Evolutionary conservation across 2,329 filamentous ascomycete genomes (phyloP).

Genomic region (Aureobasidium lini): DNA sequence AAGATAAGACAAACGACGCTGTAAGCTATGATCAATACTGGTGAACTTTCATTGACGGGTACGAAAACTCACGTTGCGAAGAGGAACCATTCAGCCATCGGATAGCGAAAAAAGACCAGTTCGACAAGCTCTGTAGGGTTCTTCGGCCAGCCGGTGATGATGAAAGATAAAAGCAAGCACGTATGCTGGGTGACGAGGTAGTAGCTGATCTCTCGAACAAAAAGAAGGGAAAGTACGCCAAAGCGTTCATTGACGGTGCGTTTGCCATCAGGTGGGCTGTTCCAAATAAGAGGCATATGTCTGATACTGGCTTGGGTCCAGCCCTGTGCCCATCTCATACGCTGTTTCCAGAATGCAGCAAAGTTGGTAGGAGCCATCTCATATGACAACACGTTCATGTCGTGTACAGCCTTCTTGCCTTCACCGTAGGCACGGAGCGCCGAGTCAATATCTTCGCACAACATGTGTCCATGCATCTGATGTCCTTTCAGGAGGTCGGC

Average conservation of each 20-base stretch:
- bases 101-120: conserved; percentile 43
- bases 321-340: conserved; percentile 44
- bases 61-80: conserved; percentile 19
- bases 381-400: conserved; percentile 43
- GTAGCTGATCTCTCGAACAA: conserved; percentile 41
- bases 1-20: conserved; percentile 35
- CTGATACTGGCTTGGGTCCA: conserved; percentile 43
- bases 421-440: conserved; percentile 39
- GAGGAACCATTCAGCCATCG: conserved; percentile 40
- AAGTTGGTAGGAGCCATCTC: conserved; percentile 42
- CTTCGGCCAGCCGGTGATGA: conserved; percentile 39
- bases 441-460: conserved; percentile 46
- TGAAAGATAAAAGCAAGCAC: conserved; percentile 38
- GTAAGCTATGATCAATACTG: conserved; percentile 14
- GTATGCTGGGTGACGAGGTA: conserved; percentile 44
- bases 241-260: conserved; percentile 34
- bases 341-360: conserved; percentile 42
- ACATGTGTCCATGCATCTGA: conserved; percentile 44
- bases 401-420: conserved; percentile 39
- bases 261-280: conserved; percentile 31
- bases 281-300: conserved; percentile 38
- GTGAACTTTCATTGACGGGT: conserved; percentile 20
- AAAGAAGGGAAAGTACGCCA: conserved; percentile 38
- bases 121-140: conserved; percentile 30
- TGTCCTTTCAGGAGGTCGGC: conserved; percentile 37